Percentiles rank a stretch among this genome's conserved stretches.
phyloP scores from a whole-genome alignment of 2,329 filamentous ascomycete genomes.

The Botryotinia narcissicola region DNA sequence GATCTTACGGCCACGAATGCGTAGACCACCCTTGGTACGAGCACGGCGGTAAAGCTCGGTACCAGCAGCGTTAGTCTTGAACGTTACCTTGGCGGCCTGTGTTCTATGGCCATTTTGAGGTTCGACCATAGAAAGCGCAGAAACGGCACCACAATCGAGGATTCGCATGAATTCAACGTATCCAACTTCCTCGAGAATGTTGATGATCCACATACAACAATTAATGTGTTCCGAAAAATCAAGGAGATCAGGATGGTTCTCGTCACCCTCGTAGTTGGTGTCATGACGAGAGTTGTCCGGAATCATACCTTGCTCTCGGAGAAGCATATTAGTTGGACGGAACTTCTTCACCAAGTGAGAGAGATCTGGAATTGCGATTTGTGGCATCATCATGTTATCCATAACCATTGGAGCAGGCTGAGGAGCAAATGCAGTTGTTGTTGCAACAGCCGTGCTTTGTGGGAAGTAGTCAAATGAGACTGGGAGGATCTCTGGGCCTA shows the following conservation, averaged over 20 bases:
- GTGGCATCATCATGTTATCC: not conserved
- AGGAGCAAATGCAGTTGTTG: not conserved
- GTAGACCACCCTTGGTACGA: not conserved
- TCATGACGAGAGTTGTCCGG: not conserved
- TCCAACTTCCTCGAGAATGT: conserved; percentile 22
- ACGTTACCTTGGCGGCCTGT: conserved; percentile 10
- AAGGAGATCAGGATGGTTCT: conserved; percentile 13
- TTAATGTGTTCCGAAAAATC: conserved; percentile 26
- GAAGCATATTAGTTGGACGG: conserved; percentile 16
- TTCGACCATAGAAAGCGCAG: not conserved
- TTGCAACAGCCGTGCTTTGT: not conserved
- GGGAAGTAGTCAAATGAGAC: not conserved
- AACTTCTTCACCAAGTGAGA: conserved; percentile 6
- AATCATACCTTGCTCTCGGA: conserved; percentile 9
- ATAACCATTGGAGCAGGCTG: not conserved
- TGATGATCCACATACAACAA: conserved; percentile 29
- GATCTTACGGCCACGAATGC: not conserved
- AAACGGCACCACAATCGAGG: not conserved
- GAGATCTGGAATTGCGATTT: not conserved
- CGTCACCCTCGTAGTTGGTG: conserved; percentile 13
- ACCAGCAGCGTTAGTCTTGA: not conserved
- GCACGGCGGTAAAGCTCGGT: conserved; percentile 1
- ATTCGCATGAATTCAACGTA: conserved; percentile 21
- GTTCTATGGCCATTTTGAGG: not conserved
- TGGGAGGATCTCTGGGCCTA: not conserved